Evolutionary conservation across 139 green algal genomes (phyloP).

Genomic region (Chlorella sp.): DNA sequence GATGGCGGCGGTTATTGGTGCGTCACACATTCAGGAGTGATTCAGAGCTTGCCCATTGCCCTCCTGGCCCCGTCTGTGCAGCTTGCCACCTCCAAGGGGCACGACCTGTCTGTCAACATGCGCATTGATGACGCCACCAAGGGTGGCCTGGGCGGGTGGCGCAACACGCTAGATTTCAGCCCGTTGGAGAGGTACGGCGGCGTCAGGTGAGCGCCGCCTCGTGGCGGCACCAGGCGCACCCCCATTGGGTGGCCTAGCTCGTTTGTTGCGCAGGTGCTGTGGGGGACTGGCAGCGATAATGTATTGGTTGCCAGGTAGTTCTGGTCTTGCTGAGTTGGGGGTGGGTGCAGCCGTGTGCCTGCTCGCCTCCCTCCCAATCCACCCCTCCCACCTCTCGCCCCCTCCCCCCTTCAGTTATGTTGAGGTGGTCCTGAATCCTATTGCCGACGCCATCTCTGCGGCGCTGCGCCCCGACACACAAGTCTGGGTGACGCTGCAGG

Average conservation of each 20-base stretch:
- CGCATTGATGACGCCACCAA: conserved; percentile 39
- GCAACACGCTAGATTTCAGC: conserved; percentile 58
- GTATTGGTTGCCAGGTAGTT: not conserved
- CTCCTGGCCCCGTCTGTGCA: not conserved
- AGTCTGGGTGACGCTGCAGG: conserved; percentile 26
- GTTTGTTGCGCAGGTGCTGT: not conserved
- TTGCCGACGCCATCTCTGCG: conserved; percentile 43
- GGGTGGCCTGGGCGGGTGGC: conserved; percentile 51
- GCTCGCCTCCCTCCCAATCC: too few species aligned
- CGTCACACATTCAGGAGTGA: too few species aligned
- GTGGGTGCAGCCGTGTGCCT: not conserved
- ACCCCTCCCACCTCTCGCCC: not conserved
- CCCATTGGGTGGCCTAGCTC: too few species aligned
- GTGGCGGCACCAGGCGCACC: not conserved
- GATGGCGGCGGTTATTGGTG: too few species aligned
- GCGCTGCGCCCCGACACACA: conserved; percentile 15
- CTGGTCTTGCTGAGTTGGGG: not conserved
- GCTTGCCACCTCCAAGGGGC: not conserved
- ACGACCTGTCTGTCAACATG: conserved; percentile 10
- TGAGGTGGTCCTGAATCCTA: conserved; percentile 53
- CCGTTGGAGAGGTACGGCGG: conserved; percentile 46
- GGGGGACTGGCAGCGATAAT: too few species aligned
- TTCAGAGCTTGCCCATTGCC: not conserved
- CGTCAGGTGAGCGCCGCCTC: not conserved
- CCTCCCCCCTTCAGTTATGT: conserved; percentile 38